Conservation (phyloP, 495 filamentous ascomycete genomes). For the Cercophora sp. region DNA sequence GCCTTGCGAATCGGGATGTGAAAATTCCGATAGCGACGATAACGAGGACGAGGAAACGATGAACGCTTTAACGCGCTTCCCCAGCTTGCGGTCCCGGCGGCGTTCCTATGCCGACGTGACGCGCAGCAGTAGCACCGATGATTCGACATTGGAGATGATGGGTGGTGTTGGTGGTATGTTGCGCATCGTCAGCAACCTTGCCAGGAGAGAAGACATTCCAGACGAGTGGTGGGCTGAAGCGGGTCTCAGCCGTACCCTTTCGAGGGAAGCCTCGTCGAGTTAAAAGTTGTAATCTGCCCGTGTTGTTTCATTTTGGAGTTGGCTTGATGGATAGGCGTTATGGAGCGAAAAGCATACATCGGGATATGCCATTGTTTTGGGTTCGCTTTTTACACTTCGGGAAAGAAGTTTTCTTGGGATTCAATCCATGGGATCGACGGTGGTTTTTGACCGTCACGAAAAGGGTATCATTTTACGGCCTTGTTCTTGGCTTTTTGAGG, state of each 20-base stretch:
- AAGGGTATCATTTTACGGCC: too few species aligned
- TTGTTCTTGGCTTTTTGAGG: too few species aligned
- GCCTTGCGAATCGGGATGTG: conserved; percentile 39
- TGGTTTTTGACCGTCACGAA: too few species aligned
- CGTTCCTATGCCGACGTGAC: conserved; percentile 36
- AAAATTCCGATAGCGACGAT: conserved; percentile 33
- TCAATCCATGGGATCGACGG: too few species aligned
- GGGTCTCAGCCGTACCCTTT: conserved; percentile 59
- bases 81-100: conserved; percentile 13
- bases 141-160: conserved; percentile 24
- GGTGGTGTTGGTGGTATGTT: conserved; percentile 62
- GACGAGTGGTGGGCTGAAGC: conserved; percentile 75
- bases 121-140: conserved; percentile 20
- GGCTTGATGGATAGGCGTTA: conserved; percentile 1
- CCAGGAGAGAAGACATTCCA: conserved; percentile 64
- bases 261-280: conserved; percentile 35
- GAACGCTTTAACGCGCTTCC: conserved; percentile 22
- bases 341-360: conserved; percentile 11
- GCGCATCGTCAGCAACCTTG: conserved; percentile 61
- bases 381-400: too few species aligned
- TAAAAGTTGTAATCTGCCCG: conserved; percentile 9
- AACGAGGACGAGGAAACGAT: conserved; percentile 33
- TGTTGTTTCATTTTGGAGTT: neutral
- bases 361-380: too few species aligned
- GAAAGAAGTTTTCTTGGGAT: too few species aligned